Evolutionary conservation across 495 filamentous ascomycete genomes (phyloP).

Genomic region (Penicillium crystallinum): DNA sequence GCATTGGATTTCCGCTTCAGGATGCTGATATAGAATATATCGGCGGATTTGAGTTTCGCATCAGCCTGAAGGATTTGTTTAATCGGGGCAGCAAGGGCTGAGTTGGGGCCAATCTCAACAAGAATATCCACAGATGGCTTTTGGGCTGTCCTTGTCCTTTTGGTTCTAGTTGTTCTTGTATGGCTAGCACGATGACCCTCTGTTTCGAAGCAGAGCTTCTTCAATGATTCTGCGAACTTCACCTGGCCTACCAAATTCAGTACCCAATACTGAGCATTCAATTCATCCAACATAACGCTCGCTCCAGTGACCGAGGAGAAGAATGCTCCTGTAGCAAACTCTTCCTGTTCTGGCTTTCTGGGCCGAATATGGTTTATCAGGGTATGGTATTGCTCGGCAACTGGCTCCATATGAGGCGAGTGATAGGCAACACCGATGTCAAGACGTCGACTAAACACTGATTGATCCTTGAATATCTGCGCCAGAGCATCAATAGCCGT

Average conservation of each 20-base stretch:
- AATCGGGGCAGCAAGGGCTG: constrained; percentile 36
- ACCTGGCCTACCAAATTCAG: constrained; percentile 36
- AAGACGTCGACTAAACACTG: constrained; percentile 50
- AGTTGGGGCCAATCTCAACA: constrained; percentile 50
- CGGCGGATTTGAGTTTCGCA: constrained; percentile 10
- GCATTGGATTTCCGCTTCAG: constrained; percentile 23
- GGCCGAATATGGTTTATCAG: constrained; percentile 12
- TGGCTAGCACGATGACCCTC: not conserved
- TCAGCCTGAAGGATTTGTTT: constrained; percentile 23
- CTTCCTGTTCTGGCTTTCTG: not conserved
- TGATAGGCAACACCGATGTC: constrained; percentile 60
- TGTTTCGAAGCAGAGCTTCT: constrained; percentile 18
- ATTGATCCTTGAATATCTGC: constrained; percentile 35
- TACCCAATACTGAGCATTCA: constrained; percentile 36
- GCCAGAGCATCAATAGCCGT: constrained; percentile 34
- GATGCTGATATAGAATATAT: constrained; percentile 20
- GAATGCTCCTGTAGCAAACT: constrained; percentile 4
- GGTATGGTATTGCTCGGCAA: constrained; percentile 21
- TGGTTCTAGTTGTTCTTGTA: not conserved
- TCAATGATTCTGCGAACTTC: constrained; percentile 32
- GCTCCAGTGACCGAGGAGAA: constrained; percentile 41
- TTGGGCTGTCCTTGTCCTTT: constrained; percentile 1
- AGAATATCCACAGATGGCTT: constrained; percentile 31
- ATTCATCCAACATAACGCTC: constrained; percentile 5
- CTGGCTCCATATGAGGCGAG: constrained; percentile 53